Conservation (phyloP, 2,329 filamentous ascomycete genomes). For the Akanthomyces muscarius region DNA sequence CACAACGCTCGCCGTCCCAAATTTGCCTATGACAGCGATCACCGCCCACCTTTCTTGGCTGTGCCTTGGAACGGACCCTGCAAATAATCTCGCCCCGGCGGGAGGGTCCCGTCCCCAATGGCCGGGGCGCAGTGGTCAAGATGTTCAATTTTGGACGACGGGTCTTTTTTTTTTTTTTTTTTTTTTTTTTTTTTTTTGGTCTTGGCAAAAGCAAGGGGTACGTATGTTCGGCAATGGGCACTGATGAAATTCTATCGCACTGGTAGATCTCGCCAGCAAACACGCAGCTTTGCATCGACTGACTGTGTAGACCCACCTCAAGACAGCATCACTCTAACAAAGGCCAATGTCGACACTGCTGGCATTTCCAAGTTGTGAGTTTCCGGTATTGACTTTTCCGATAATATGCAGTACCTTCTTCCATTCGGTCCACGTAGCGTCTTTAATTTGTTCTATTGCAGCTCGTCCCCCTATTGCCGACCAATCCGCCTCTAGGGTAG, state of each 20-base stretch:
- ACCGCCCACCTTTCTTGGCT: neutral
- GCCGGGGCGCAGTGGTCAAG: neutral
- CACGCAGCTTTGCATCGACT: neutral
- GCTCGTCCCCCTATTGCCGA: too few relatives aligned
- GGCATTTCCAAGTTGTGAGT: too few relatives aligned
- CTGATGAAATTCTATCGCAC: too few relatives aligned
- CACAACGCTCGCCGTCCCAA: neutral
- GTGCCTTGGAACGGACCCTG: neutral
- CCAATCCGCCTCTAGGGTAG: too few relatives aligned
- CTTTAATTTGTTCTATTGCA: too few relatives aligned
- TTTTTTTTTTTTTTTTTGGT: neutral
- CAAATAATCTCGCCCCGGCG: neutral
- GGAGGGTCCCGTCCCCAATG: too few relatives aligned
- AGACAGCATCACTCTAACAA: neutral
- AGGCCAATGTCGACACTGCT: too few relatives aligned
- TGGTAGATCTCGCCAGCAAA: neutral
- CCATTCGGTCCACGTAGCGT: neutral
- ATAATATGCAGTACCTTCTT: neutral
- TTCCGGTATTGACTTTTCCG: too few relatives aligned
- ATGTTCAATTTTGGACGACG: neutral
- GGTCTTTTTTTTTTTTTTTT: neutral
- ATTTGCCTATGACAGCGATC: neutral
- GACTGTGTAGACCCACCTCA: neutral
- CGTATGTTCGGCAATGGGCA: neutral
- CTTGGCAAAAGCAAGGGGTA: neutral